A percentile compares a stretch with the other conserved stretches of the same genome.
phyloP scores from a whole-genome alignment of 2,329 filamentous ascomycete species.

The Colletotrichum sp. region DNA sequence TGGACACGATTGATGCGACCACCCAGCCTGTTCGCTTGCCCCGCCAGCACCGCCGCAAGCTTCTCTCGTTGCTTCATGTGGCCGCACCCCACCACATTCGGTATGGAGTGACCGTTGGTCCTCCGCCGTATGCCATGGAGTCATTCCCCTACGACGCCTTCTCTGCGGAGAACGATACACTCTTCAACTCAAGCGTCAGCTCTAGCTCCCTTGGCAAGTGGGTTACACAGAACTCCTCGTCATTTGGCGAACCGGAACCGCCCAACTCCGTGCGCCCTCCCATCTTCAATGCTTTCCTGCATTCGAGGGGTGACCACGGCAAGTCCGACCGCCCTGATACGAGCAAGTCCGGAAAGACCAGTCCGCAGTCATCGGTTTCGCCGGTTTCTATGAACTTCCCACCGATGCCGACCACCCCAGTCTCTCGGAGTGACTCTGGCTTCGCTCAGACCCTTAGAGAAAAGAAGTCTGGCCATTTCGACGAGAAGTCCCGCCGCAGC shows the following conservation, averaged over 20 bases:
- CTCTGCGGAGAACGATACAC: constrained; percentile 80
- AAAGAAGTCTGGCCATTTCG: constrained; percentile 93
- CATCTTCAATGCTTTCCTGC: constrained; percentile 90
- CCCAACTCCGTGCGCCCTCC: constrained; percentile 59
- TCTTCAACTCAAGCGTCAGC: constrained; percentile 76
- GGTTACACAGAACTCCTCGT: constrained; percentile 86
- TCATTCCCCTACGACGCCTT: constrained; percentile 91
- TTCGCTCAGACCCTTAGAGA: constrained; percentile 89
- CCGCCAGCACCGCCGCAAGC: constrained; percentile 87
- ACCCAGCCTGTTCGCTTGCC: constrained; percentile 79
- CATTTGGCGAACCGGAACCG: constrained; percentile 75
- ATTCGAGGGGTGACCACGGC: constrained; percentile 71
- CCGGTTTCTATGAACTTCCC: constrained; percentile 82
- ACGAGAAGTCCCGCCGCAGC: constrained; percentile 81
- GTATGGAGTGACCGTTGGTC: constrained; percentile 85
- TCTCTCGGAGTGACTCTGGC: constrained; percentile 91
- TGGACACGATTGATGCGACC: constrained; percentile 87
- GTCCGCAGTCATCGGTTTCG: constrained; percentile 70
- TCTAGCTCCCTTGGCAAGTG: constrained; percentile 81
- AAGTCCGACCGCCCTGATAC: constrained; percentile 80
- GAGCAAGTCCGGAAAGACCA: constrained; percentile 66
- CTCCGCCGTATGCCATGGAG: constrained; percentile 91
- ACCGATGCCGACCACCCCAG: constrained; percentile 74
- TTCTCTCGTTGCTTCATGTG: constrained; percentile 84
- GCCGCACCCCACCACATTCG: constrained; percentile 89